Evolutionary conservation across 164 flowering plant species (phyloP), one percentile per base, ranked within the genome.

Genomic region (Brasenia schreberi): DNA sequence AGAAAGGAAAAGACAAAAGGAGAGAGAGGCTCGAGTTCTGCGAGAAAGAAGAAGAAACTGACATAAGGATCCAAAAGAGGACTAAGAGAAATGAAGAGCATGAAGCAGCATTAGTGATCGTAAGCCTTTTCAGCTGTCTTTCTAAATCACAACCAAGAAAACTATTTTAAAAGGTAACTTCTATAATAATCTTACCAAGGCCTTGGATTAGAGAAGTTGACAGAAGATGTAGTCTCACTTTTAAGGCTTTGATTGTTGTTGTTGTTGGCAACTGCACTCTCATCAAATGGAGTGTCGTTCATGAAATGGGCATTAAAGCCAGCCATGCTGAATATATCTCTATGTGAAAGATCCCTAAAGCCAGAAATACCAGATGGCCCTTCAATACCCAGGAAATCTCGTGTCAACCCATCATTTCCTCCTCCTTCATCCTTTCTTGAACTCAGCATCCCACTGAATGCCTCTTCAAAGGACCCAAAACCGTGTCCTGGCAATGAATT

Each of bases 321-420:
- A 45, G 53, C 53, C 11, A 45, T 45, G 53, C 53, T 45, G 11
- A 45, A 12, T 45, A 45, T 45, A 45, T 45, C 53, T 12, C 12
- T 45, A 4, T 45, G 53, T 45, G 53, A 45, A 45, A 45, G 53
- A 45, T 5, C 53, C 53, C 53, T 45, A 45, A 45, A 45, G 12
- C 53, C 53, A 45, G 53, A 45, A 45, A 45, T 5, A 7, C 53
- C 53, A 4, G 53, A 45, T 7, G 53, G 53, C 53, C 12, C 53
- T 7, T 92, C 94, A 58, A 90, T 94, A 1, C 96, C 96, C 2
- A 90, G 76, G 70, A 90, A 87, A 58, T 90, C 96, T 59, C 81
- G 70, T 0, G 96, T 90, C 65, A 86, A 64, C 64, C 83, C 77
- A 71, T 87, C 89, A 5, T 84, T 76, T 42, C 81, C n/a, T 60